These are phyloP conservation scores for Notholithocarpus densiflorus DNA, from an alignment of 306 rosid species.

Conservation along the genomic window DNA sequence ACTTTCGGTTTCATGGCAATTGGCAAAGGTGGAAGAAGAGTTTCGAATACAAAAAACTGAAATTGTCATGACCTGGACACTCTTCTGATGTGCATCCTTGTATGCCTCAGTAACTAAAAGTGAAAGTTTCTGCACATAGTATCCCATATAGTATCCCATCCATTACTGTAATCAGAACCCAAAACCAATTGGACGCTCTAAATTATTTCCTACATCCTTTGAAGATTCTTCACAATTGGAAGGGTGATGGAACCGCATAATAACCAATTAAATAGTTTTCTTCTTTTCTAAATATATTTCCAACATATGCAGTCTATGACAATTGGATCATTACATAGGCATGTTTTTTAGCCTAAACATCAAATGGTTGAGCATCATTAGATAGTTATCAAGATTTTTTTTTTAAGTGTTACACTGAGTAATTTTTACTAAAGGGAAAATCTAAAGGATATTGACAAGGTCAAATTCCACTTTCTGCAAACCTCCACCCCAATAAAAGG, in stretches of 20 bases:
- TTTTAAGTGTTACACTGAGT: too few relatives aligned
- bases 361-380: too few relatives aligned
- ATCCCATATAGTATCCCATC: background rate
- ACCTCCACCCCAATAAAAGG: too few relatives aligned
- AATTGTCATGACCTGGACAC: conserved; percentile 49
- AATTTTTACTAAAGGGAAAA: too few relatives aligned
- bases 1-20: conserved; percentile 15
- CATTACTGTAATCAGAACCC: background rate
- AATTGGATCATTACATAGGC: background rate
- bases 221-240: background rate
- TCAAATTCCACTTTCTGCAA: too few relatives aligned
- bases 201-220: background rate
- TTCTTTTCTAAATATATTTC: background rate
- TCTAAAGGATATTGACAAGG: too few relatives aligned
- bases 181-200: background rate
- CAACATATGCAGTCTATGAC: background rate
- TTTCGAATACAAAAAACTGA: conserved; percentile 7
- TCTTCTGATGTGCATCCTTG: conserved; percentile 79
- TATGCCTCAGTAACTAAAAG: conserved; percentile 79
- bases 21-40: background rate
- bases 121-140: conserved; percentile 55
- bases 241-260: background rate
- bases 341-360: too few relatives aligned
- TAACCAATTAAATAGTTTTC: background rate
- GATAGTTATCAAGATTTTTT: too few relatives aligned